These are phyloP conservation scores for Sanghuangporus baumii DNA, from an alignment of 1,284 basidiomycete species.

Conservation along the genomic window DNA sequence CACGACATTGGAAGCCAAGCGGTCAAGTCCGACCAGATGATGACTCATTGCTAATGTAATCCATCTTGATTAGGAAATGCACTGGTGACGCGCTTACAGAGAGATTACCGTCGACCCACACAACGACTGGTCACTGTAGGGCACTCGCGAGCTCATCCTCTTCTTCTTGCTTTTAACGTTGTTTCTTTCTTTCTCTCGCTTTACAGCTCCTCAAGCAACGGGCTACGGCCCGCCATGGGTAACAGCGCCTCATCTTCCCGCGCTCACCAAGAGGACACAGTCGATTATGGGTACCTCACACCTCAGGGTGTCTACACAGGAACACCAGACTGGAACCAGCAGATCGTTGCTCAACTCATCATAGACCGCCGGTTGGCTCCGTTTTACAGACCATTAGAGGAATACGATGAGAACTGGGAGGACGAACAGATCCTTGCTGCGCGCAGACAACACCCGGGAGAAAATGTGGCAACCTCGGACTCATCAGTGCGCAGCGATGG, in stretches of 20 bases:
- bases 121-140: constrained; percentile 13
- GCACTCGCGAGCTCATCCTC: constrained; percentile 9
- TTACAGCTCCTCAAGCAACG: neutral
- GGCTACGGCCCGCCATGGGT: constrained; percentile 47
- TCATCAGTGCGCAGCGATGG: constrained; percentile 22
- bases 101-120: neutral
- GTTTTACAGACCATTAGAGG: constrained; percentile 93
- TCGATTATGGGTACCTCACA: constrained; percentile 77
- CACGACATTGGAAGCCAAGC: neutral
- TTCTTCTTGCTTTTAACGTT: constrained; percentile 15
- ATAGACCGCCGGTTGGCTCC: constrained; percentile 86
- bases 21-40: neutral
- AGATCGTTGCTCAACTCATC: constrained; percentile 83
- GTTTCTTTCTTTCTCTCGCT: constrained; percentile 17
- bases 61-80: neutral
- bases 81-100: constrained; percentile 6
- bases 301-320: constrained; percentile 92
- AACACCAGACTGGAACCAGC: constrained; percentile 85
- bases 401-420: constrained; percentile 84
- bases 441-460: constrained; percentile 54
- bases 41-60: constrained; percentile 1
- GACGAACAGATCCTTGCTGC: constrained; percentile 78
- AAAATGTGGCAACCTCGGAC: constrained; percentile 33
- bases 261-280: constrained; percentile 66
- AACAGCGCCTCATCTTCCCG: constrained; percentile 71